Conservation (phyloP, 257 asterid genomes). For the Solanum ossicruentum region DNA sequence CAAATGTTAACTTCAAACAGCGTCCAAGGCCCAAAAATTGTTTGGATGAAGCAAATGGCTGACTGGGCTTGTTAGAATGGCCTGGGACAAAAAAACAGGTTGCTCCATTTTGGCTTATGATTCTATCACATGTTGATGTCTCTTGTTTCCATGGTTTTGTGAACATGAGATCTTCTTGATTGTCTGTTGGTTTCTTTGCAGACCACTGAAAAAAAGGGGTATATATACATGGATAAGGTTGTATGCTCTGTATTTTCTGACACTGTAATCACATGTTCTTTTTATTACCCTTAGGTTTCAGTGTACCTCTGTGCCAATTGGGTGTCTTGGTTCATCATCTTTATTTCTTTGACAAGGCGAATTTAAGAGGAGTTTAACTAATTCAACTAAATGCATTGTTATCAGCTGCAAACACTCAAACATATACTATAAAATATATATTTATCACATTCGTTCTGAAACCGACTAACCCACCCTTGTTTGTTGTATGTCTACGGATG, state of each 20-base stretch:
- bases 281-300: background rate
- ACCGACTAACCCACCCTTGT: background rate
- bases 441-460: background rate
- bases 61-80: background rate
- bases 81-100: background rate
- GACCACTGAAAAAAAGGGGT: background rate
- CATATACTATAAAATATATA: background rate
- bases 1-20: background rate
- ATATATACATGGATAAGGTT: background rate
- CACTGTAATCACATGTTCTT: background rate
- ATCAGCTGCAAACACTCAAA: background rate
- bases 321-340: background rate
- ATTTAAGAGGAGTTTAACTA: background rate
- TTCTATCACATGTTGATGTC: constrained; percentile 31
- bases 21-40: background rate
- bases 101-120: background rate
- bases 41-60: background rate
- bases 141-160: background rate
- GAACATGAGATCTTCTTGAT: background rate
- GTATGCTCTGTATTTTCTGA: background rate
- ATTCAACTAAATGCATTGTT: background rate
- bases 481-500: background rate
- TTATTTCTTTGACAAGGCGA: background rate
- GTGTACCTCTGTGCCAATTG: background rate
- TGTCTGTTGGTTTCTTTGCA: background rate